Conservation (phyloP, 495 filamentous ascomycete genomes). For the Tuber brumale region DNA sequence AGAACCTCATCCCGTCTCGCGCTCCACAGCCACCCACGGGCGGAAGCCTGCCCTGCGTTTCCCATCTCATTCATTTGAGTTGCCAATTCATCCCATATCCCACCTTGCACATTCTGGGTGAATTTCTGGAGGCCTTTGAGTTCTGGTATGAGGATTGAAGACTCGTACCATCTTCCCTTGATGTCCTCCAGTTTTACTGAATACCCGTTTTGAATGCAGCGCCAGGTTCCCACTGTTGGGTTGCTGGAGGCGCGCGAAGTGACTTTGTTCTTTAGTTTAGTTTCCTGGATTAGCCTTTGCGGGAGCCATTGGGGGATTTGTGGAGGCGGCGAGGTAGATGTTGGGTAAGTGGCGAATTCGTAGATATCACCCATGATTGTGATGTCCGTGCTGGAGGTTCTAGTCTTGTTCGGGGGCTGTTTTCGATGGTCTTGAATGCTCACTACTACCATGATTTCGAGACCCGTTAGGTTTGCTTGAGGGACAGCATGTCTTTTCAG, state of each 20-base stretch:
- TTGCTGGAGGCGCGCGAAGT: constrained; percentile 10
- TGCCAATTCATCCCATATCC: constrained; percentile 38
- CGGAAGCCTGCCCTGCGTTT: constrained; percentile 25
- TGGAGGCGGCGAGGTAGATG: constrained; percentile 15
- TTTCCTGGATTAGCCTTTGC: constrained; percentile 23
- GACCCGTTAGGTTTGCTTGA: constrained; percentile 39
- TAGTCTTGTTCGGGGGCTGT: constrained; percentile 10
- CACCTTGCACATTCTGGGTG: constrained; percentile 22
- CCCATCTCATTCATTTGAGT: constrained; percentile 42
- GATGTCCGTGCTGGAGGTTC: constrained; percentile 26
- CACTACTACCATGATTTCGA: constrained; percentile 51
- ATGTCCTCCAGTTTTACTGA: constrained; percentile 48
- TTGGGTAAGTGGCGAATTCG: constrained; percentile 23
- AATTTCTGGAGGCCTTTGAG: constrained; percentile 45
- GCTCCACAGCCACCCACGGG: constrained; percentile 29
- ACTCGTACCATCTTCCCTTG: constrained; percentile 61
- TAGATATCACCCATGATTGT: constrained; percentile 34
- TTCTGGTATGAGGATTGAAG: constrained; percentile 49
- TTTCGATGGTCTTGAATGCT: constrained; percentile 40
- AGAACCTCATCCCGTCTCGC: constrained; percentile 32
- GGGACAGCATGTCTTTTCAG: constrained; percentile 40
- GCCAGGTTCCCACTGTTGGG: constrained; percentile 27
- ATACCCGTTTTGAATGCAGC: constrained; percentile 21
- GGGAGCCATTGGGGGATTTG: constrained; percentile 31
- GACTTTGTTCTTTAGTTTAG: constrained; percentile 20